These are phyloP conservation scores for Fagus crenata DNA, from an alignment of 306 rosid species.

Conservation along the genomic window DNA sequence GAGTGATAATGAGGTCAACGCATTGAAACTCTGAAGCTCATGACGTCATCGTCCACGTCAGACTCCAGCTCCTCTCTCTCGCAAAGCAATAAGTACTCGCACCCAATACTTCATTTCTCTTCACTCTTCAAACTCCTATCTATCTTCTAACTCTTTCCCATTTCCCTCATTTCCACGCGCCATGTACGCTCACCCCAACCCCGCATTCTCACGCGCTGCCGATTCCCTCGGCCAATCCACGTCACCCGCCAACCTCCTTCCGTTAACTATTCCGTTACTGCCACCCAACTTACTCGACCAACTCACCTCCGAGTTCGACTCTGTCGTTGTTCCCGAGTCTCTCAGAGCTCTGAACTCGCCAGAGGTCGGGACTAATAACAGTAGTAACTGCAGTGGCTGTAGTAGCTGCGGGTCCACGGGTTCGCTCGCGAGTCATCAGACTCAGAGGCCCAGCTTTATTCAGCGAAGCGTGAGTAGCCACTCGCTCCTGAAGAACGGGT, in stretches of 20 bases:
- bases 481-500: conserved; percentile 47
- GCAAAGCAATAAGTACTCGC: conserved; percentile 36
- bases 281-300: conserved; percentile 26
- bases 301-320: conserved; percentile 26
- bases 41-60: conserved; percentile 73
- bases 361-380: conserved; percentile 38
- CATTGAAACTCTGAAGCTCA: background rate
- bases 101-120: conserved; percentile 4
- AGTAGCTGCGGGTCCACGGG: conserved; percentile 66
- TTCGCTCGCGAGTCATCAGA: conserved; percentile 31
- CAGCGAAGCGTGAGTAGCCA: conserved; percentile 62
- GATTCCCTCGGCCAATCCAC: conserved; percentile 13
- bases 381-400: conserved; percentile 56
- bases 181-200: conserved; percentile 49
- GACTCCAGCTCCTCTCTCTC: conserved; percentile 10
- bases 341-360: conserved; percentile 33
- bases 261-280: conserved; percentile 15
- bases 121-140: background rate
- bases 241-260: background rate
- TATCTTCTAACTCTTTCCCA: background rate
- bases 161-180: conserved; percentile 37
- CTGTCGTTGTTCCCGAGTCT: conserved; percentile 28
- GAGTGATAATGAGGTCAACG: conserved; percentile 51
- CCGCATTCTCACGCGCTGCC: conserved; percentile 46
- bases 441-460: conserved; percentile 29